Conservation (phyloP, 352 stramenopile genomes). For the Phytophthora idaei region DNA sequence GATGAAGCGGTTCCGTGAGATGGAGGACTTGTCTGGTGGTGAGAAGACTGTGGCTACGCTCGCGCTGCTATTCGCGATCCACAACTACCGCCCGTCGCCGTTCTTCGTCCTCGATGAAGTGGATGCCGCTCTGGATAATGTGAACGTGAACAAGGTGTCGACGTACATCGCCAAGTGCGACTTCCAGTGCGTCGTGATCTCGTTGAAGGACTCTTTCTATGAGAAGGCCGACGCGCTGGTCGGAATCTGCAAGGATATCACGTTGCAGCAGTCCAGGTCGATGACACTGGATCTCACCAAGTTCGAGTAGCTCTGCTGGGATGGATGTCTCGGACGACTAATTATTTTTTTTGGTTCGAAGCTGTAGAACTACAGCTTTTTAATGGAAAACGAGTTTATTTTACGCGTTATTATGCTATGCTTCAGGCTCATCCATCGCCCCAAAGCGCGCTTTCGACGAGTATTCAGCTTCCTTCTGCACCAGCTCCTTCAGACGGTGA, state of each 20-base stretch:
- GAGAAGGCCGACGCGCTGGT: conserved; percentile 94
- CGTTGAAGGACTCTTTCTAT: conserved; percentile 98
- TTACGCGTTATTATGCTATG: conserved; percentile 6
- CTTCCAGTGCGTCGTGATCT: conserved; percentile 99
- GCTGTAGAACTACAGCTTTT: conserved; percentile 8
- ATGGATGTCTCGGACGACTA: background rate
- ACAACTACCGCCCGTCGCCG: conserved; percentile 94
- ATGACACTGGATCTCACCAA: conserved; percentile 85
- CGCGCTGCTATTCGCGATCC: conserved; percentile 98
- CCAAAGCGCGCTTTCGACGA: conserved; percentile 60
- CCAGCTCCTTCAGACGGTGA: conserved; percentile 53
- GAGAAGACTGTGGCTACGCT: conserved; percentile 99
- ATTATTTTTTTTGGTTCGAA: conserved; percentile 21
- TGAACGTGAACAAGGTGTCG: conserved; percentile 99
- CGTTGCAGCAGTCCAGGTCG: conserved; percentile 67
- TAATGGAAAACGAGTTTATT: conserved; percentile 11
- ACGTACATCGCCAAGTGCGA: conserved; percentile 96
- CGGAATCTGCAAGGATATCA: conserved; percentile 90
- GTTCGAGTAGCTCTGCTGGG: conserved; percentile 43
- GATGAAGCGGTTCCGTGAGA: conserved; percentile 99
- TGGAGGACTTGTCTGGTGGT: conserved; percentile 98
- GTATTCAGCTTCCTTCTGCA: conserved; percentile 68
- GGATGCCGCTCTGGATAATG: conserved; percentile 99
- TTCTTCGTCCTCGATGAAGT: conserved; percentile 99
- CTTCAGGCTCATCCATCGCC: conserved; percentile 14